Percentiles rank a stretch among this genome's conserved stretches.
phyloP scores from a whole-genome alignment of 495 filamentous ascomycete genomes.

The Talaromyces nanjingensis region DNA sequence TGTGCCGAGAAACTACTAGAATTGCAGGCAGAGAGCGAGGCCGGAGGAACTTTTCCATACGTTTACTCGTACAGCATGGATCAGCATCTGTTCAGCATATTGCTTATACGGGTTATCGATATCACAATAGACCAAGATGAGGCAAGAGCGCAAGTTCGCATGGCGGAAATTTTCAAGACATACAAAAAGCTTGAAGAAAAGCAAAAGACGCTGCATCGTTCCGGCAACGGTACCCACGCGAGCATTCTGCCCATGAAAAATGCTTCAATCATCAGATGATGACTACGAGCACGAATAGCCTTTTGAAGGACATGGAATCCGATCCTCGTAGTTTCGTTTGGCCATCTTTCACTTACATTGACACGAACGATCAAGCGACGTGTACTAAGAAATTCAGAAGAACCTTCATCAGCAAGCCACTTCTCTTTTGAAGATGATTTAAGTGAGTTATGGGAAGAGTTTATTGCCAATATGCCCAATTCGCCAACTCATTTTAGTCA shows the following conservation, averaged over 20 bases:
- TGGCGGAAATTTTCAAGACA: background rate
- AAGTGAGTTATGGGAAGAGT: background rate
- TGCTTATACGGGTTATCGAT: background rate
- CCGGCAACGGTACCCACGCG: background rate
- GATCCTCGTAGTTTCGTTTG: background rate
- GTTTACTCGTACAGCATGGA: conserved; percentile 3
- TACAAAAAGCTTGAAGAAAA: conserved; percentile 8
- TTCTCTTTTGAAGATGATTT: background rate
- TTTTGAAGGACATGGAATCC: background rate
- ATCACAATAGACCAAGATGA: background rate
- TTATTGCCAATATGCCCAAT: background rate
- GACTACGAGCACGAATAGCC: background rate
- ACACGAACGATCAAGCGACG: background rate
- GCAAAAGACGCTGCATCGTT: background rate
- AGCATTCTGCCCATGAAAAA: background rate
- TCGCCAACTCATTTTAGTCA: background rate
- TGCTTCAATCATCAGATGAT: background rate
- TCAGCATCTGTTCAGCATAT: background rate
- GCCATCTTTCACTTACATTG: background rate
- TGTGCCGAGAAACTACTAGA: background rate
- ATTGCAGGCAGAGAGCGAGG: background rate
- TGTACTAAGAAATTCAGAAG: background rate
- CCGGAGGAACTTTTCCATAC: background rate
- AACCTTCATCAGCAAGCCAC: background rate
- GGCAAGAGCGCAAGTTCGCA: background rate